Conservation (phyloP, 1,284 basidiomycete species). For the Tetrapyrgos nigripes region DNA sequence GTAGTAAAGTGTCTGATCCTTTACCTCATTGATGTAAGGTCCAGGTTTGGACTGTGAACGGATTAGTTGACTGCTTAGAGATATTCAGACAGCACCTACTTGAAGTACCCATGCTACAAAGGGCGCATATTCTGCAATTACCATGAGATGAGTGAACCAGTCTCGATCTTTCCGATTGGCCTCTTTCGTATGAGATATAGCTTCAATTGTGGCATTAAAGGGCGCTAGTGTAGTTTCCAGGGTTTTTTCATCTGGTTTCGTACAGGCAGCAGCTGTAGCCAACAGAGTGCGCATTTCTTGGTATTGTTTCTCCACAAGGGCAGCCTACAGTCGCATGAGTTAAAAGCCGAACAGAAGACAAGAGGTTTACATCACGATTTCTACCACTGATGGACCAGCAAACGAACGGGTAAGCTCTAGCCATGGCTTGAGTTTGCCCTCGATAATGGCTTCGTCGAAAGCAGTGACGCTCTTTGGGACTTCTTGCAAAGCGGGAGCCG, state of each 20-base stretch:
- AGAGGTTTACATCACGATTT: slow-evolving; percentile 70
- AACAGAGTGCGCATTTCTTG: slow-evolving; percentile 74
- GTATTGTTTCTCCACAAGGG: slow-evolving; percentile 75
- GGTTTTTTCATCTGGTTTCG: slow-evolving; percentile 75
- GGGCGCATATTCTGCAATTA: slow-evolving; percentile 83
- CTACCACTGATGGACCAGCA: slow-evolving; percentile 72
- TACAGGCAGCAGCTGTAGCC: slow-evolving; percentile 73
- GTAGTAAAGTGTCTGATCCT: slow-evolving; percentile 91
- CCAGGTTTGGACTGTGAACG: slow-evolving; percentile 80
- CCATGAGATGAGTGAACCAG: slow-evolving; percentile 84
- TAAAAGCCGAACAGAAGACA: slow-evolving; percentile 1
- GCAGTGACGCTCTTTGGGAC: slow-evolving; percentile 71
- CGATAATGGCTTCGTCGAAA: slow-evolving; percentile 78
- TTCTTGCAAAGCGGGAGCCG: slow-evolving; percentile 44
- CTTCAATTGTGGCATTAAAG: slow-evolving; percentile 77
- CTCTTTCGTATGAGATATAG: slow-evolving; percentile 84
- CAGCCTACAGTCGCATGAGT: slow-evolving; percentile 54
- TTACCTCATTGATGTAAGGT: slow-evolving; percentile 84
- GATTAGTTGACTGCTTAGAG: slow-evolving; percentile 8
- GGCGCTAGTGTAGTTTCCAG: slow-evolving; percentile 74
- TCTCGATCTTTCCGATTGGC: slow-evolving; percentile 83
- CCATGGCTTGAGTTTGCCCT: slow-evolving; percentile 78
- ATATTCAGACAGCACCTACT: slow-evolving; percentile 51
- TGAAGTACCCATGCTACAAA: slow-evolving; percentile 93
- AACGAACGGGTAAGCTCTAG: slow-evolving; percentile 78